phyloP scores from a whole-genome alignment of 2,329 filamentous ascomycete genomes.

The Microdochium nivale region DNA sequence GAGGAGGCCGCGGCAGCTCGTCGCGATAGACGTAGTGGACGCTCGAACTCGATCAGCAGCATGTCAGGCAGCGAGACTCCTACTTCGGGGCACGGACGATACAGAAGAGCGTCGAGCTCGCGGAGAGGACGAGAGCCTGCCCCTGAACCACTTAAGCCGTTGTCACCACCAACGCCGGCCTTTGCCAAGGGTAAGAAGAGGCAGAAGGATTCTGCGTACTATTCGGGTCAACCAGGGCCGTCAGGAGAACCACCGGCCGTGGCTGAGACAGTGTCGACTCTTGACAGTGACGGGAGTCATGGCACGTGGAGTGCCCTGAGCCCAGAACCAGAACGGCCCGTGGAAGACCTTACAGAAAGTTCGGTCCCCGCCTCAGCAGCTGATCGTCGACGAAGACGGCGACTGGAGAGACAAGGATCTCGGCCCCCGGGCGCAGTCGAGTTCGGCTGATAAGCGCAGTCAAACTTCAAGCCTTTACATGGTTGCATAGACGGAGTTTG shows the following conservation, averaged over 20 bases:
- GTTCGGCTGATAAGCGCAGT: conserved; percentile 7
- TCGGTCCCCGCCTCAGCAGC: conserved; percentile 33
- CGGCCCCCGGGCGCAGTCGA: conserved; percentile 16
- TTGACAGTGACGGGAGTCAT: conserved; percentile 35
- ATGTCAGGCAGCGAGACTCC: conserved; percentile 48
- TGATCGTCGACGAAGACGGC: conserved; percentile 45
- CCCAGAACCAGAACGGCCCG: conserved; percentile 31
- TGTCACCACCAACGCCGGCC: conserved; percentile 47
- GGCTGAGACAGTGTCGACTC: conserved; percentile 36
- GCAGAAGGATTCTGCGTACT: conserved; percentile 53
- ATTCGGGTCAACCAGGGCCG: conserved; percentile 40
- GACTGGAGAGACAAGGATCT: conserved; percentile 42
- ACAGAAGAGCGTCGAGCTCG: conserved; percentile 44
- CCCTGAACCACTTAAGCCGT: conserved; percentile 35
- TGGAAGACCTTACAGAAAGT: conserved; percentile 17
- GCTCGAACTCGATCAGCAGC: conserved; percentile 46
- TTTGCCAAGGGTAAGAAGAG: conserved; percentile 42
- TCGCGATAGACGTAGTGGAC: conserved; percentile 26
- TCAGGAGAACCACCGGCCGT: conserved; percentile 28
- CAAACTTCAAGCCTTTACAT: neutral
- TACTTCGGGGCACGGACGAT: conserved; percentile 33
- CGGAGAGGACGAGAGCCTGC: conserved; percentile 33
- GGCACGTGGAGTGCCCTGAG: conserved; percentile 47
- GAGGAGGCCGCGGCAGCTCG: conserved; percentile 42
- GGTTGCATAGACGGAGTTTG: neutral